Conservation (phyloP, 257 asterid genomes). For the Lycium barbarum region DNA sequence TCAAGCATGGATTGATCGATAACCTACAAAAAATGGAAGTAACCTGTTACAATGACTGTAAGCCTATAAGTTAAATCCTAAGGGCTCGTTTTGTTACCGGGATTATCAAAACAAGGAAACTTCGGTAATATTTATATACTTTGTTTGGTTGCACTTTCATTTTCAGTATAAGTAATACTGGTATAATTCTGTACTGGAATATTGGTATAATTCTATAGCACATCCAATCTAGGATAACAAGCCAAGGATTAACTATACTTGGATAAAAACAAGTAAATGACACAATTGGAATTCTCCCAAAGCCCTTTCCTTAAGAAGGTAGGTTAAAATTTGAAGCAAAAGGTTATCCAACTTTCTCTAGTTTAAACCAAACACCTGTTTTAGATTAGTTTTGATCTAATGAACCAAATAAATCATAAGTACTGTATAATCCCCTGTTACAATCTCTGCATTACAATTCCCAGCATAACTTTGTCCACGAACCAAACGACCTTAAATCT, state of each 20-base stretch:
- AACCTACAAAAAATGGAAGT: not conserved
- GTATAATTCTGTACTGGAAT: not conserved
- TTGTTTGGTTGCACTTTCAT: not conserved
- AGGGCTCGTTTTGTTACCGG: not conserved
- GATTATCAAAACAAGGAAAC: not conserved
- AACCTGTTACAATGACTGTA: not conserved
- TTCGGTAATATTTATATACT: not conserved
- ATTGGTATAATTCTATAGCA: not conserved
- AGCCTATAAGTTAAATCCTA: not conserved
- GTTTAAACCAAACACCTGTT: not conserved
- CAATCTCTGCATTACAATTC: too few relatives aligned
- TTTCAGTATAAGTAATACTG: not conserved
- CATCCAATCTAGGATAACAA: not conserved
- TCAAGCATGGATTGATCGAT: not conserved
- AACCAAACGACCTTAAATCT: not conserved
- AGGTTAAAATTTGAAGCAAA: not conserved
- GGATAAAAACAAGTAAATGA: not conserved
- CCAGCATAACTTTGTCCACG: not conserved
- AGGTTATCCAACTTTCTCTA: not conserved
- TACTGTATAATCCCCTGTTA: not conserved
- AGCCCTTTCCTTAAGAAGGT: not conserved
- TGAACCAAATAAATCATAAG: constrained; percentile 22
- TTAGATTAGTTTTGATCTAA: not conserved
- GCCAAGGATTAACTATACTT: not conserved
- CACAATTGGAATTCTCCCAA: not conserved